These are phyloP conservation scores for Pyrenophora teres DNA, from an alignment of 2,329 filamentous ascomycete species.

Conservation along the genomic window DNA sequence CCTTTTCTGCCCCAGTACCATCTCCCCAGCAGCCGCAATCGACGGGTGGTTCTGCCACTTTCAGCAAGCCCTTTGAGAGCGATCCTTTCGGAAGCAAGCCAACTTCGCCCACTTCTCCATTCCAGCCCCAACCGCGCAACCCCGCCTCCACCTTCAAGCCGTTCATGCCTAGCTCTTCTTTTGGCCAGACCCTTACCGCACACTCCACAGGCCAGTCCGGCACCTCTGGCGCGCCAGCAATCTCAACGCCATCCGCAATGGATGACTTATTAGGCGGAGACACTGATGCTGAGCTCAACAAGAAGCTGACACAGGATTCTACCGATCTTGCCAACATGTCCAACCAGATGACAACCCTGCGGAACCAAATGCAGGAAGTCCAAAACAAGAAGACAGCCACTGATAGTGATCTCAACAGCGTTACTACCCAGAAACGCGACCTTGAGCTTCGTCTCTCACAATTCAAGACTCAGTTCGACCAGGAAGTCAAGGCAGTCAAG, in stretches of 20 bases:
- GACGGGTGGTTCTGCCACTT: slow-evolving; percentile 70
- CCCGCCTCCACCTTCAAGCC: slow-evolving; percentile 73
- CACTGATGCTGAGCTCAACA: slow-evolving; percentile 84
- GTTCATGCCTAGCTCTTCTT: slow-evolving; percentile 89
- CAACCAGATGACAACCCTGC: slow-evolving; percentile 88
- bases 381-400: slow-evolving; percentile 78
- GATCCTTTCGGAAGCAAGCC: slow-evolving; percentile 66
- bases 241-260: slow-evolving; percentile 56
- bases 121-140: slow-evolving; percentile 52
- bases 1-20: slow-evolving; percentile 59
- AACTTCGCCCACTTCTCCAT: slow-evolving; percentile 60
- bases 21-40: slow-evolving; percentile 64
- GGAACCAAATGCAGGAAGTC: slow-evolving; percentile 92
- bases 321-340: slow-evolving; percentile 93
- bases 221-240: slow-evolving; percentile 49
- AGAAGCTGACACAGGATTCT: slow-evolving; percentile 85
- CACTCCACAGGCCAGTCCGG: slow-evolving; percentile 72
- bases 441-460: slow-evolving; percentile 88
- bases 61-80: slow-evolving; percentile 51
- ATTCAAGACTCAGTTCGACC: slow-evolving; percentile 85
- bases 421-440: slow-evolving; percentile 85
- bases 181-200: slow-evolving; percentile 79
- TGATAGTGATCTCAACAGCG: slow-evolving; percentile 81
- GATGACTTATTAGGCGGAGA: slow-evolving; percentile 87
- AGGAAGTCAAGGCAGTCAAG: slow-evolving; percentile 86